These are phyloP conservation scores for Ceriops decandra DNA, from an alignment of 345 rosid species.

Conservation along the genomic window DNA sequence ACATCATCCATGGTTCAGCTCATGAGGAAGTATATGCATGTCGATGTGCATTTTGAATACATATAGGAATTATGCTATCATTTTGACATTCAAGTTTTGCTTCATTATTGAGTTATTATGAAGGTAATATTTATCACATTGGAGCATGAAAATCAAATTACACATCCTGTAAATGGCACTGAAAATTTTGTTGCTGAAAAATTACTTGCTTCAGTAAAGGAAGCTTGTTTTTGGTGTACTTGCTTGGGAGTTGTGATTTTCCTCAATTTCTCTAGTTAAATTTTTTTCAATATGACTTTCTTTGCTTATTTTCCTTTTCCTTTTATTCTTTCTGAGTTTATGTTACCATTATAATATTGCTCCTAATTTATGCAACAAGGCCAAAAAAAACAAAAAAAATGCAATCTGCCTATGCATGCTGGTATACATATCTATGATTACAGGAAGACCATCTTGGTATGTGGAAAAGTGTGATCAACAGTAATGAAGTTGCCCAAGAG, in stretches of 20 bases:
- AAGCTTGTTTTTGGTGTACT: conserved; percentile 6
- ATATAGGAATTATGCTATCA: conserved; percentile 31
- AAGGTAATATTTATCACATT: conserved; percentile 12
- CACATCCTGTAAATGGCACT: conserved; percentile 10
- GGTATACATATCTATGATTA: too few relatives aligned
- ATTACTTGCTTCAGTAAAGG: conserved; percentile 7
- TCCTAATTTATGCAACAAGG: too few relatives aligned
- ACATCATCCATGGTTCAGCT: conserved; percentile 66
- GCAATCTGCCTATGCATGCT: too few relatives aligned
- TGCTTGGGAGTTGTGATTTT: conserved; percentile 8
- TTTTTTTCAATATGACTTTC: not conserved
- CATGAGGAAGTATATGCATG: conserved; percentile 67
- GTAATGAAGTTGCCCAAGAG: too few relatives aligned
- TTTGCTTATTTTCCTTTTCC: too few relatives aligned
- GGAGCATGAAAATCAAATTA: conserved; percentile 7
- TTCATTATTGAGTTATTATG: conserved; percentile 12
- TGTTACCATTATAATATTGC: too few relatives aligned
- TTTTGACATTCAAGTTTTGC: conserved; percentile 19
- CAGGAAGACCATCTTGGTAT: too few relatives aligned
- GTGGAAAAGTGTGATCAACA: too few relatives aligned
- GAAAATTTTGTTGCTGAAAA: conserved; percentile 8
- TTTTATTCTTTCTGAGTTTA: too few relatives aligned
- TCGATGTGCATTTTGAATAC: conserved; percentile 70
- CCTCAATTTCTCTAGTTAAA: not conserved
- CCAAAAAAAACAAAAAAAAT: too few relatives aligned